Base-by-base conservation (phyloP, 768 basidiomycete genomes). In the Ramaria sp. region DNA sequence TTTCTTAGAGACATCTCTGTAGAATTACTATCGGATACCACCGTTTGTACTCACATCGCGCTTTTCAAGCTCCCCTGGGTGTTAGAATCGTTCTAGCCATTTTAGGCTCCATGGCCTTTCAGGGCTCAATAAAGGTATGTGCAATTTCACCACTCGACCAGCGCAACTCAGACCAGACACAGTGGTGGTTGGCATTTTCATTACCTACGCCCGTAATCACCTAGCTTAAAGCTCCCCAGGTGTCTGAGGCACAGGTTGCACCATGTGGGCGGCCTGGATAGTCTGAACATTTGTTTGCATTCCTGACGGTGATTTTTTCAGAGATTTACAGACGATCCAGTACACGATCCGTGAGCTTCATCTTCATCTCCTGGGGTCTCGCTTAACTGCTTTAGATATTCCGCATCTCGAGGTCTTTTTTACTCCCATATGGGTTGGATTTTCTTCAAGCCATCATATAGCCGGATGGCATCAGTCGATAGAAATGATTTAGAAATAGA, bases 341-440 rank as follows among this genome's bases (percentile, higher is more conserved):
- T 76, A 24, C 80, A 86, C 62, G 83, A 85, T 62, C 82, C 83
- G 82, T 83, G 63, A 60, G 80, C 67, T 22, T 12, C 27, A 22
- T 19, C 39, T 27, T 13, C 27, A 41, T 48, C 45, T 43, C 39
- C 41, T 12, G 30, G 24, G 46, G 6, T 31, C 47, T 50, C 39
- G 22, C 59, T 13, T 51, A 12, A 56, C 24, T 15, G 31, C 10
- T 22, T 1, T 53, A 84, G 83, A 3, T 91, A 91, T 65, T 75
- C 84, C 17, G 89, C 88, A 0, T 84, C 85, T 0, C 74, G 76
- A 27, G 88, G 89, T 0, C 68, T 91, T 1, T 75, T 85, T 52
- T 88, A 80, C 64, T 84, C 86, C 6, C 88, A 90, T 62, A 79
- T 89, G 73, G 89, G 88, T 1, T 91, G 89, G 88, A 89, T 90